phyloP scores from a whole-genome alignment of 345 rosid genomes.

The Tarenaya hassleriana region DNA sequence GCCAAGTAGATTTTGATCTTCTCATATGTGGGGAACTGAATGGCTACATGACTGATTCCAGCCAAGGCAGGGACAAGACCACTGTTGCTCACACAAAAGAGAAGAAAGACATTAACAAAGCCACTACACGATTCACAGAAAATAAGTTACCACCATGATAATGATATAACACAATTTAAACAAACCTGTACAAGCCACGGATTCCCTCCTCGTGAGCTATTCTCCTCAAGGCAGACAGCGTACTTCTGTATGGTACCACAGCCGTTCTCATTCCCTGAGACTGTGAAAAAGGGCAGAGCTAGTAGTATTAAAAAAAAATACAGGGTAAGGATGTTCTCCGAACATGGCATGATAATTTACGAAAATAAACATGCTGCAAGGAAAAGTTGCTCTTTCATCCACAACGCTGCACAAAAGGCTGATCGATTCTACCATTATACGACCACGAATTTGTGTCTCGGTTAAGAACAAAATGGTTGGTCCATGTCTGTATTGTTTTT shows the following conservation, averaged over 20 bases:
- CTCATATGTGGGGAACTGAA: constrained; percentile 81
- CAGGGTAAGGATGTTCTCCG: too few species aligned
- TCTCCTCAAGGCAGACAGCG: constrained; percentile 72
- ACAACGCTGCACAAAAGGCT: too few species aligned
- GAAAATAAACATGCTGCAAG: too few species aligned
- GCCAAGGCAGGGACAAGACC: constrained; percentile 88
- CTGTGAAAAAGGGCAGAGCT: constrained; percentile 31
- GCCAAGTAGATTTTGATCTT: constrained; percentile 65
- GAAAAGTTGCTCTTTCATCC: too few species aligned
- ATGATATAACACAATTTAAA: not conserved
- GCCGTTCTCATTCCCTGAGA: constrained; percentile 71
- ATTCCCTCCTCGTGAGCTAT: constrained; percentile 77
- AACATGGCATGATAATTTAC: not conserved
- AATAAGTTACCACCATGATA: constrained; percentile 11
- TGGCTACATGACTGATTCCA: constrained; percentile 91
- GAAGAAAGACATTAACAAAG: not conserved
- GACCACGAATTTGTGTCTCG: too few species aligned
- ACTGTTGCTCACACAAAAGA: constrained; percentile 35
- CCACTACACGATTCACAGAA: not conserved
- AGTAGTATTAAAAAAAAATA: too few species aligned
- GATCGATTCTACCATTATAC: too few species aligned
- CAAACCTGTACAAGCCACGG: constrained; percentile 78
- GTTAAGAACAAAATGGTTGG: too few species aligned
- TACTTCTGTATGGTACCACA: constrained; percentile 63
- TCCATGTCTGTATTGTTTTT: too few species aligned